These are phyloP conservation scores for Euphorbia schlechtendalii DNA, from an alignment of 441 rosid genomes.

Conservation along the genomic window DNA sequence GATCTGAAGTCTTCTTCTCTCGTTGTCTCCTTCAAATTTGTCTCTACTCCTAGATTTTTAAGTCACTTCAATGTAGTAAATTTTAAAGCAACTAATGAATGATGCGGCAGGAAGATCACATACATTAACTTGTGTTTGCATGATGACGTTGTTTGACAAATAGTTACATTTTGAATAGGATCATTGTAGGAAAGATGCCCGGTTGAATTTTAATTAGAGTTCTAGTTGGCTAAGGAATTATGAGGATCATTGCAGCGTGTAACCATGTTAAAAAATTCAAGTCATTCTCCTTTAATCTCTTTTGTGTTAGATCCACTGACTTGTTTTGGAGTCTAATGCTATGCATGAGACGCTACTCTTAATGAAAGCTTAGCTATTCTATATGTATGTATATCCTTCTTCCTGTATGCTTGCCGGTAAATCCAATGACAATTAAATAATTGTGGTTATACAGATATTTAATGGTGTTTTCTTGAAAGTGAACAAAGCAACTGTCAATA, in stretches of 20 bases:
- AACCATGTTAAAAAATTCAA: too few species aligned
- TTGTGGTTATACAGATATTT: constrained; percentile 35
- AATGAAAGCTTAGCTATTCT: neutral
- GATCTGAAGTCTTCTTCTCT: neutral
- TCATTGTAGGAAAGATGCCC: neutral
- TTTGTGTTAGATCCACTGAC: neutral
- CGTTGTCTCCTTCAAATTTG: neutral
- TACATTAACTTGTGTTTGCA: neutral
- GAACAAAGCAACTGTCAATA: too few species aligned
- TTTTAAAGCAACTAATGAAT: neutral
- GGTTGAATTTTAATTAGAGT: neutral
- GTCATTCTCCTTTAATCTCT: neutral
- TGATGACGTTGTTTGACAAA: neutral
- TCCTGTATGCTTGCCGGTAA: neutral
- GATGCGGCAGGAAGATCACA: neutral
- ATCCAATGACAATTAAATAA: neutral
- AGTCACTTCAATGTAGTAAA: neutral
- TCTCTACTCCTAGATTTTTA: neutral
- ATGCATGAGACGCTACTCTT: neutral
- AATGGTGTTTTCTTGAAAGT: constrained; percentile 85
- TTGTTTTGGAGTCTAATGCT: neutral
- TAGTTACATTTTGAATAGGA: neutral
- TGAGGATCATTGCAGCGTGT: neutral
- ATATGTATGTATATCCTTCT: neutral
- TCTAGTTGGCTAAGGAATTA: neutral